phyloP scores from a whole-genome alignment of 2,329 filamentous ascomycete species.

The Claviceps monticola region DNA sequence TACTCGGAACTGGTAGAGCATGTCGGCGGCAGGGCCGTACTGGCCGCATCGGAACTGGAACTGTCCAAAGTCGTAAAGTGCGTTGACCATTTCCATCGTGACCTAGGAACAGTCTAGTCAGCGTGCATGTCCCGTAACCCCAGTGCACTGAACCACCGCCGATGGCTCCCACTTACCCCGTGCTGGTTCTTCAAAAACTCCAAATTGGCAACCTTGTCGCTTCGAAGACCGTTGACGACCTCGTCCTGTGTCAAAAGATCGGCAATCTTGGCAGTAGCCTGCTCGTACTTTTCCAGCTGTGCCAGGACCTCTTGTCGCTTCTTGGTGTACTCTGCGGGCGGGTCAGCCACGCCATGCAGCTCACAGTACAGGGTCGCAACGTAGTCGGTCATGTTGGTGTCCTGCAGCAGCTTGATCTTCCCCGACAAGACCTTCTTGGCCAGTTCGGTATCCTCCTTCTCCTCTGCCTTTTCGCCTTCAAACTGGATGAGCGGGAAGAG shows the following conservation, averaged over 20 bases:
- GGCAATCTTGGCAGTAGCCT: conserved; percentile 79
- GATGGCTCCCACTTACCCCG: conserved; percentile 43
- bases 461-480: conserved; percentile 67
- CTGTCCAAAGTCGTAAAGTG: conserved; percentile 87
- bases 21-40: conserved; percentile 78
- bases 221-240: conserved; percentile 79
- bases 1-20: conserved; percentile 95
- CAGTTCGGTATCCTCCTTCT: conserved; percentile 45
- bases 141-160: neutral
- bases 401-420: conserved; percentile 88
- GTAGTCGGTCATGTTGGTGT: conserved; percentile 98
- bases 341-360: conserved; percentile 63
- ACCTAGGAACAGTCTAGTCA: conserved; percentile 34
- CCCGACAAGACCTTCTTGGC: conserved; percentile 62
- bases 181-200: conserved; percentile 95
- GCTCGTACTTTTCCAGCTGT: conserved; percentile 69
- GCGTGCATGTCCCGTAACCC: no score
- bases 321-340: conserved; percentile 73
- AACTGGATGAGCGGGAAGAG: conserved; percentile 96
- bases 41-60: conserved; percentile 97
- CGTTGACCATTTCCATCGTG: conserved; percentile 89
- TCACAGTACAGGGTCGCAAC: conserved; percentile 85
- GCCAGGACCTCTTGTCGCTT: conserved; percentile 82
- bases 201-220: conserved; percentile 98
- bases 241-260: conserved; percentile 77